A percentile compares a stretch with the other conserved stretches of the same genome.
phyloP scores from a whole-genome alignment of 2,329 filamentous ascomycete genomes.

The Ceratocystis papillata region DNA sequence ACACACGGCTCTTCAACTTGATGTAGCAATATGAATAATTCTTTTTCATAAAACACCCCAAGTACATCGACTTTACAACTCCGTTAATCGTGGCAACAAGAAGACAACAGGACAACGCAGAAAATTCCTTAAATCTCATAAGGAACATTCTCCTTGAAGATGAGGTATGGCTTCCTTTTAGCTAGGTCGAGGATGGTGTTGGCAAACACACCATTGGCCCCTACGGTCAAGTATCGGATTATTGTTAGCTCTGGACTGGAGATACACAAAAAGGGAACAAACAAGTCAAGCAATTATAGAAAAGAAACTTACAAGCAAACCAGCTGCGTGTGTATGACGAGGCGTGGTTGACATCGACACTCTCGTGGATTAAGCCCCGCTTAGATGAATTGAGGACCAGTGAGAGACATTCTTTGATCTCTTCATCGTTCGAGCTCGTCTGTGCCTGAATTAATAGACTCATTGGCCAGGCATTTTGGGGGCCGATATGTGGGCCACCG shows the following conservation, averaged over 20 bases:
- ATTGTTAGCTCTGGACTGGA: constrained; percentile 1
- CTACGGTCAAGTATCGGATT: constrained; percentile 26
- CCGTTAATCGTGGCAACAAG: background rate
- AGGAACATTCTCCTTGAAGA: constrained; percentile 56
- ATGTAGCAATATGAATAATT: no score
- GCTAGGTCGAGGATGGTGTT: constrained; percentile 85
- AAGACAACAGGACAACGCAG: background rate
- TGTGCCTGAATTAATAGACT: constrained; percentile 82
- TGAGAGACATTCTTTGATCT: constrained; percentile 64
- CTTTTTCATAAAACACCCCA: background rate
- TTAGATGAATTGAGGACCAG: constrained; percentile 64
- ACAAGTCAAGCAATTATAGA: background rate
- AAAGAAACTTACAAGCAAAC: constrained; percentile 63
- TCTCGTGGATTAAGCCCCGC: constrained; percentile 82
- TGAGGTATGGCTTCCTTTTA: constrained; percentile 72
- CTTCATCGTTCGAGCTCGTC: constrained; percentile 70
- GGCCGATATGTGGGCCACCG: constrained; percentile 67
- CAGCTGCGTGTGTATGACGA: constrained; percentile 75
- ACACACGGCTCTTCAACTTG: no score
- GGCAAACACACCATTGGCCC: constrained; percentile 95
- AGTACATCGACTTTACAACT: background rate
- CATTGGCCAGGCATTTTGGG: constrained; percentile 96
- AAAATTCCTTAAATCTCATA: constrained; percentile 39
- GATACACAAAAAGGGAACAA: background rate
- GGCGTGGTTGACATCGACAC: constrained; percentile 63